These are phyloP conservation scores for Hypoxylon lenormandii DNA, from an alignment of 495 filamentous ascomycete species.

Conservation along the genomic window DNA sequence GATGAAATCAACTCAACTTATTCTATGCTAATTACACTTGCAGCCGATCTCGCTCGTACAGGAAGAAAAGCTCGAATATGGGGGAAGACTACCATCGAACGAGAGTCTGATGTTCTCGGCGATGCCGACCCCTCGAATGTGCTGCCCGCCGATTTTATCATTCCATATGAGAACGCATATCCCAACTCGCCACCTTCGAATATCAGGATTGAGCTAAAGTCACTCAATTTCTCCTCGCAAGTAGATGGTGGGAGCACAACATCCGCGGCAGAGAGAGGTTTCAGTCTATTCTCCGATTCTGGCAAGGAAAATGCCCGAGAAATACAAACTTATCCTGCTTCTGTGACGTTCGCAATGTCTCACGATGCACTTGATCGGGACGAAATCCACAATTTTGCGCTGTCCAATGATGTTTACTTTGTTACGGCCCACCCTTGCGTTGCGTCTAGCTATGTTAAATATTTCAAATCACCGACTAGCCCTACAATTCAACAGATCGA, in stretches of 20 bases:
- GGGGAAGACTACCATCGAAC: slow-evolving; percentile 62
- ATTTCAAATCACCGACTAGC: slow-evolving; percentile 62
- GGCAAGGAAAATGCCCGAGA: slow-evolving; percentile 52
- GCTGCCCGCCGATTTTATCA: slow-evolving; percentile 68
- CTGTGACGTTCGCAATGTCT: slow-evolving; percentile 64
- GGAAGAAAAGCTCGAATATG: slow-evolving; percentile 63
- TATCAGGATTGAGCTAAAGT: slow-evolving; percentile 59
- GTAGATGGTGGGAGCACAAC: slow-evolving; percentile 54
- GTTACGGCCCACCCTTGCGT: slow-evolving; percentile 74
- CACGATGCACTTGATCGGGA: slow-evolving; percentile 52
- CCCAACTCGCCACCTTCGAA: slow-evolving; percentile 53
- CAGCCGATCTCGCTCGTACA: slow-evolving; percentile 56
- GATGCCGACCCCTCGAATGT: slow-evolving; percentile 61
- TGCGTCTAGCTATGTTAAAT: slow-evolving; percentile 64
- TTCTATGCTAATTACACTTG: slow-evolving; percentile 17
- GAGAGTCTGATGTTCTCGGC: slow-evolving; percentile 66
- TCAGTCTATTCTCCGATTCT: slow-evolving; percentile 50
- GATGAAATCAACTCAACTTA: neutral
- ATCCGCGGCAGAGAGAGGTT: slow-evolving; percentile 51
- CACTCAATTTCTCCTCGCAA: slow-evolving; percentile 55
- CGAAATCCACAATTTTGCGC: slow-evolving; percentile 58
- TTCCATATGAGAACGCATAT: slow-evolving; percentile 66
- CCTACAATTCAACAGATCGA: slow-evolving; percentile 66
- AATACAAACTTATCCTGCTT: slow-evolving; percentile 63
- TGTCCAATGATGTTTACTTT: slow-evolving; percentile 74